Evolutionary conservation across 2,329 filamentous ascomycete species (phyloP), one percentile per base, ranked within the genome.

Genomic region (Penicillium sp.): DNA sequence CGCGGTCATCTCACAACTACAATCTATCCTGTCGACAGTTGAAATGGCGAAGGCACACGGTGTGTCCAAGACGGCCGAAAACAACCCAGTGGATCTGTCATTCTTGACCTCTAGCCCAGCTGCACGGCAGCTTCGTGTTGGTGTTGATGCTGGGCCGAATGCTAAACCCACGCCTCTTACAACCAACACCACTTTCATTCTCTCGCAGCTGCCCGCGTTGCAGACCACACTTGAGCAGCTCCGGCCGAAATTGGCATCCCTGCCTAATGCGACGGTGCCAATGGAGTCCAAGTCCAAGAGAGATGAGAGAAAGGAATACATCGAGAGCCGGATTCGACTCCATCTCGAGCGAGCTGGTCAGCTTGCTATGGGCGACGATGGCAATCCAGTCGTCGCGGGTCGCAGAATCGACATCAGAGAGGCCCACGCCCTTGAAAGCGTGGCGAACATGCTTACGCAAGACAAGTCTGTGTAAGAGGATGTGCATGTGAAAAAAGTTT

Each of bases 141-240:
- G 69, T 6, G 61, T 67, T 54, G 64, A 61, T 49, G 63, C 56
- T 49, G 69, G 63, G n/a, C 49, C 60, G 38, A 69, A 59, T 51
- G 59, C 57, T 12, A 63, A 60, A 67, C 64, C 64, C 45, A 69
- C 62, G 26, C 67, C 62, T 38, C 63, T 71, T 51, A 75, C 71
- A 53, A 76, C 71, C 46, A 74, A 71, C 49, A 75, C 77, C 13
- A 76, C 73, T 26, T 95, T 96, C 66, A 83, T 87, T 0, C 76
- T 94, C 19, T 86, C 85, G 2, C 91, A 97, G 65, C 75, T 96
- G 19, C 87, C 88, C 26, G 82, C 88, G 0, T 75, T 98, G 40
- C 82, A 87, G 51, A 73, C 81, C 7, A 75, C 94, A 7, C 73
- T 95, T 43, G 75, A 80, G 9, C 77, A 79, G 12, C 72, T 95